These are phyloP conservation scores for Fraxinus cuspidata DNA, from an alignment of 257 asterid genomes.

Conservation along the genomic window DNA sequence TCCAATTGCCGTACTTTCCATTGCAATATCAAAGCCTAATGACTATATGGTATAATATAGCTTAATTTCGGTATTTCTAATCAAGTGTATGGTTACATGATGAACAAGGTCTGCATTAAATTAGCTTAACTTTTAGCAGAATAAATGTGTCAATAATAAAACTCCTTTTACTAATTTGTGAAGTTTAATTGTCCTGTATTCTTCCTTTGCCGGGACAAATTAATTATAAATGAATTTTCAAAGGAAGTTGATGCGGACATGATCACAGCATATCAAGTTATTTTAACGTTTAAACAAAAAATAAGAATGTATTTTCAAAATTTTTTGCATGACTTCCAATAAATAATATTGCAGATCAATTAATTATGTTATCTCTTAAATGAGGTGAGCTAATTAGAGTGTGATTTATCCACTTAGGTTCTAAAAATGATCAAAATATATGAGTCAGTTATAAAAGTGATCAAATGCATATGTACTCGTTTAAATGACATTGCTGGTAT, in stretches of 20 bases:
- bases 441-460: too few species aligned
- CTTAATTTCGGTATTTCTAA: not conserved
- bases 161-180: not conserved
- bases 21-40: conserved; percentile 31
- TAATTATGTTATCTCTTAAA: not conserved
- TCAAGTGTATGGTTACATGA: not conserved
- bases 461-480: too few species aligned
- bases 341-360: not conserved
- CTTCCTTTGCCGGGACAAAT: not conserved
- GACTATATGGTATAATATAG: not conserved
- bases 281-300: conserved; percentile 29
- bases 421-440: too few species aligned
- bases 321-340: conserved; percentile 38
- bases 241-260: too few species aligned
- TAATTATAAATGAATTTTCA: too few species aligned
- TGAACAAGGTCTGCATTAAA: conserved; percentile 12
- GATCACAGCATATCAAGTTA: conserved; percentile 4
- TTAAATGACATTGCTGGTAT: too few species aligned
- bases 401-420: too few species aligned
- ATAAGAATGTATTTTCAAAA: conserved; percentile 33
- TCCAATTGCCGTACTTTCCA: conserved; percentile 40
- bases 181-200: not conserved
- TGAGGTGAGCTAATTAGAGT: not conserved
- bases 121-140: conserved; percentile 25
- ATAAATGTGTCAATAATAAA: conserved; percentile 36